Percentiles rank a stretch among this genome's conserved stretches.
phyloP scores from a whole-genome alignment of 176 grass and related monocot species.

The Rhynchospora breviuscula region DNA sequence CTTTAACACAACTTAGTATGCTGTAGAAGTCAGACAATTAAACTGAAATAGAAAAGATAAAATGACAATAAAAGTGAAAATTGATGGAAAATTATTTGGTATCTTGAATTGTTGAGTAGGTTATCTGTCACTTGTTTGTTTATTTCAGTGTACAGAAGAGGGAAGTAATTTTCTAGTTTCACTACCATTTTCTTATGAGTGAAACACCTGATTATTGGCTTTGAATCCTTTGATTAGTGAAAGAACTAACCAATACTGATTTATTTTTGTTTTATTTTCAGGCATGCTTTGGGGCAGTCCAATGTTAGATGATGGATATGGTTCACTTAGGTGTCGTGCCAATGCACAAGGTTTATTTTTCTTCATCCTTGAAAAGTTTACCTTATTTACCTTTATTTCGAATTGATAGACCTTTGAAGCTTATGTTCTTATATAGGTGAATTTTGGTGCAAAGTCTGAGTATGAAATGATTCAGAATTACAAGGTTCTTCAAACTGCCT shows the following conservation, averaged over 20 bases:
- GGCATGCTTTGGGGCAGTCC: slow-evolving; percentile 76
- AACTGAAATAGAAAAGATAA: no score
- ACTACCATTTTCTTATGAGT: no score
- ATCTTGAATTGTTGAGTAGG: no score
- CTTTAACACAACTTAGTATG: no score
- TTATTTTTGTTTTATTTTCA: neutral
- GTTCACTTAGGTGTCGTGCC: slow-evolving; percentile 77
- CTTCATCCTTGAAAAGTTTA: neutral
- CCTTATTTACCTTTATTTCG: neutral
- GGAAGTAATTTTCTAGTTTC: no score
- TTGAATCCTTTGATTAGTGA: neutral
- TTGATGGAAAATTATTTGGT: no score
- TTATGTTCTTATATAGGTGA: slow-evolving; percentile 46
- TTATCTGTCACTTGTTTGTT: no score
- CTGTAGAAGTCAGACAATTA: no score
- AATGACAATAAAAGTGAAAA: no score
- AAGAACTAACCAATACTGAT: neutral
- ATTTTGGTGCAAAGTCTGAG: slow-evolving; percentile 88
- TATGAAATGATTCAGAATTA: slow-evolving; percentile 97
- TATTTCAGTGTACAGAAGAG: no score
- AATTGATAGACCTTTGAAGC: neutral
- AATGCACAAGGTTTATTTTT: slow-evolving; percentile 66
- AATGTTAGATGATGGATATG: slow-evolving; percentile 90
- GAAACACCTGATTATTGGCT: no score
- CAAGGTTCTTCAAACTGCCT: slow-evolving; percentile 79